A percentile compares a stretch with the other conserved stretches of the same genome.
Conservation (phyloP, 2,329 filamentous ascomycete species). For the Sporothrix curviconia region DNA sequence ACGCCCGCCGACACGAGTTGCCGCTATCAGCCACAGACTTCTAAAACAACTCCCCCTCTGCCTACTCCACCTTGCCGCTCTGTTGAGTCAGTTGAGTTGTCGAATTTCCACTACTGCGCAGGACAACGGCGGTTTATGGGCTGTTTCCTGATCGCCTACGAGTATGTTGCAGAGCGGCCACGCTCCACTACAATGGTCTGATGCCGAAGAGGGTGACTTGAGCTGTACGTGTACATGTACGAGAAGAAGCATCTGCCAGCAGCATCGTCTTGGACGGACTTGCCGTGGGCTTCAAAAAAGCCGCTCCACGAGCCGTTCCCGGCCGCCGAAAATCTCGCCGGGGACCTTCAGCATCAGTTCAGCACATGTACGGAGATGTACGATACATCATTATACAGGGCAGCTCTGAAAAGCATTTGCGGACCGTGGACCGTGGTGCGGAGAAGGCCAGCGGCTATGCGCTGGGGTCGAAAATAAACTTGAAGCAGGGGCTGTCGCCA, state of each 20-base stretch:
- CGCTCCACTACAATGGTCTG: conserved; percentile 10
- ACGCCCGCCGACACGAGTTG: neutral
- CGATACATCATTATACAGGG: neutral
- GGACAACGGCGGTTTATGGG: neutral
- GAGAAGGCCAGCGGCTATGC: neutral
- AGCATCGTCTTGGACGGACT: neutral
- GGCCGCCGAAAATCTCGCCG: too few species aligned
- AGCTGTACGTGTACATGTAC: neutral
- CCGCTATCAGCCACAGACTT: neutral
- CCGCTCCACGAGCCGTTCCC: too few species aligned
- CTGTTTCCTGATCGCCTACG: conserved; percentile 3
- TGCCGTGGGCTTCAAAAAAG: too few species aligned
- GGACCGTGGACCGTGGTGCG: neutral
- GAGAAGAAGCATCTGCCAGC: too few species aligned
- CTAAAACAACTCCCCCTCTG: neutral
- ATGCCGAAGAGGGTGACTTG: neutral
- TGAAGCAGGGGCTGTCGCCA: neutral
- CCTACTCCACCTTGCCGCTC: neutral
- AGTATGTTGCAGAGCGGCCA: neutral
- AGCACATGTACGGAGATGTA: neutral
- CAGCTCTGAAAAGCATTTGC: neutral
- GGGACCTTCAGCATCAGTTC: too few species aligned
- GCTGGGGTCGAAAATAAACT: neutral
- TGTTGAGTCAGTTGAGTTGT: too few species aligned
- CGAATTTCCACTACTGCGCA: neutral